Evolutionary conservation across 1,139 yeast genomes (phyloP), one percentile per base, ranked within the genome.

Genomic region (Magnusiomyces ingens): DNA sequence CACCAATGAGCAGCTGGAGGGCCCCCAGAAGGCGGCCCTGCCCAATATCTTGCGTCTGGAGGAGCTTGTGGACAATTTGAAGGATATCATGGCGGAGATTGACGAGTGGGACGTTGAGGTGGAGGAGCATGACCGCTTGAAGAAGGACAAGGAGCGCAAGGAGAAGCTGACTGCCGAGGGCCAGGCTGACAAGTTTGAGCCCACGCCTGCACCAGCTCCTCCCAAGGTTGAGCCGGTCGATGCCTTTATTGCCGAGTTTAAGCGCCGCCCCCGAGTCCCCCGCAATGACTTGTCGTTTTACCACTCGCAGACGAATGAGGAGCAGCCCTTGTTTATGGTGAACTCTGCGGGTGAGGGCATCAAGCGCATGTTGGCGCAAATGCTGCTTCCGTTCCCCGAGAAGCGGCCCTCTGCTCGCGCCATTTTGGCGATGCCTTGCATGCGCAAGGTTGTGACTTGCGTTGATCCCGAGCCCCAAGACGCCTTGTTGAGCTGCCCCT

Each of bases 321-420:
- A 85, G 84, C 63, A 91, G 84, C 48, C 82, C 84, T 53, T 85
- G 84, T 67, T 84, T 89, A 53, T 49, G 50, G 62, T 63, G 50
- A 61, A 60, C 48, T 67, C 62, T n/a, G 61, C 62, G 53, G 66
- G 66, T 32, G 64, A 62, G 22, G 55, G 63, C 11, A 63, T 63
- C 29, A 62, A 62, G 54, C 58, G 59, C 47, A 52, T 62, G 21
- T 43, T 64, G 22, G 64, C 66, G 1, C 56, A 58, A 15, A 83
- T 87, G 57, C 72, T 87, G 62, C 91, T 84, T 62, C 95, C 95
- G 1, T 80, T 82, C 52, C 91, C 95, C 1, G 55, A 50, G 32
- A 74, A 93, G 61, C 75, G 96, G 68, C 85, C 88, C 52, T 84
- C 81, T 32, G 87, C 88, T 17, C 76, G 77, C 57, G 94, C 87